Percentiles rank a stretch among this genome's conserved stretches.
phyloP scores from a whole-genome alignment of 805 yeast genomes.

The Ogataea henricii region DNA sequence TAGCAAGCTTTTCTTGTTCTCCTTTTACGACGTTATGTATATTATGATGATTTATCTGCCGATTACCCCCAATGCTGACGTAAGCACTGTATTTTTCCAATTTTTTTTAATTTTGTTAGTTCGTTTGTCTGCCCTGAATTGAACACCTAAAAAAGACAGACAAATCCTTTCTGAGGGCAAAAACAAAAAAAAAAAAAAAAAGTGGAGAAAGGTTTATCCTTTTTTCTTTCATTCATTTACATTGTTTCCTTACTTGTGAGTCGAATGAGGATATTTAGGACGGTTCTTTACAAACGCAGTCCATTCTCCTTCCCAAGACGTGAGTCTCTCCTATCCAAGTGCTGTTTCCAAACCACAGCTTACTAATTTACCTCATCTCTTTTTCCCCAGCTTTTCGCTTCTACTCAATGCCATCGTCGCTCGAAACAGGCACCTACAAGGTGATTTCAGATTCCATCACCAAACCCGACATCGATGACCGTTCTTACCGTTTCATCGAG shows the following conservation, averaged over 20 bases:
- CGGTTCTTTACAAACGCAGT: background rate
- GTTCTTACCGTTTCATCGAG: slow-evolving; percentile 68
- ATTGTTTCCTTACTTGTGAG: background rate
- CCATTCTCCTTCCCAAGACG: background rate
- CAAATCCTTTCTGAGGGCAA: too few species aligned
- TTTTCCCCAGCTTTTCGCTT: background rate
- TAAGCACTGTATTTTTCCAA: background rate
- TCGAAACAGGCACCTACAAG: slow-evolving; percentile 7
- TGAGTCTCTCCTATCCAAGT: background rate
- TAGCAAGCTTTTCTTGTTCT: too few species aligned
- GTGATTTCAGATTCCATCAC: slow-evolving; percentile 26
- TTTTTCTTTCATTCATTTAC: background rate
- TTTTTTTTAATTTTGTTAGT: too few species aligned
- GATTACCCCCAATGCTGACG: slow-evolving; percentile 1
- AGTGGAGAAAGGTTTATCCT: background rate
- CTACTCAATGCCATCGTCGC: background rate
- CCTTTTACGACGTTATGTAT: background rate
- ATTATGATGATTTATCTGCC: background rate
- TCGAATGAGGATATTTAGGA: background rate
- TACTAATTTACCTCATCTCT: too few species aligned
- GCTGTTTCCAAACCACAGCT: background rate
- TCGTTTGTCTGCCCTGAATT: background rate
- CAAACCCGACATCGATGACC: slow-evolving; percentile 66
- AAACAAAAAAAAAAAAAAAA: slow-evolving; percentile 5
- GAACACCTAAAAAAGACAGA: background rate